Percentiles rank a stretch among this genome's conserved stretches.
Conservation (phyloP, 257 asterid species). For the Ajuga chamaepitys region DNA sequence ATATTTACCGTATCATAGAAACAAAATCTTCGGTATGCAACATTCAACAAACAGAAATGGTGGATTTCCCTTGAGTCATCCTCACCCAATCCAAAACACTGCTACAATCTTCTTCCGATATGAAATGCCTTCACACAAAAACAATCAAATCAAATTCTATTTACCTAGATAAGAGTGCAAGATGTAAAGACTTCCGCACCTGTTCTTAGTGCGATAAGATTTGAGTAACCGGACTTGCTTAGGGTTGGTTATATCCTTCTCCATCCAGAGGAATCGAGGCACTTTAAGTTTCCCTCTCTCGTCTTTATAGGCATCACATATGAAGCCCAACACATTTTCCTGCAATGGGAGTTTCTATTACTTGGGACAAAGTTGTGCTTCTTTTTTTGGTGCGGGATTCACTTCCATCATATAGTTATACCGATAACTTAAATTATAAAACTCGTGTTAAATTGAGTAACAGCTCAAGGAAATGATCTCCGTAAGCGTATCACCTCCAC, state of each 20-base stretch:
- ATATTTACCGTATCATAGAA: too few relatives aligned
- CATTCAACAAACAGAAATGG: slow-evolving; percentile 15
- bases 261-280: slow-evolving; percentile 70
- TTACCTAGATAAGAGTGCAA: too few relatives aligned
- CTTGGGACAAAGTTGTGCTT: background rate
- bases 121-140: slow-evolving; percentile 53
- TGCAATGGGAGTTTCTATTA: slow-evolving; percentile 18
- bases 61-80: slow-evolving; percentile 31
- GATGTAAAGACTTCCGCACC: slow-evolving; percentile 48
- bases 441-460: background rate
- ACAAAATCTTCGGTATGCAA: too few relatives aligned
- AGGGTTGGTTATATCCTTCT: slow-evolving; percentile 45
- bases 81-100: slow-evolving; percentile 70
- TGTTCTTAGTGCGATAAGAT: slow-evolving; percentile 65
- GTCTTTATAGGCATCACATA: slow-evolving; percentile 53
- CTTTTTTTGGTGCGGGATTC: too few relatives aligned
- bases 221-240: slow-evolving; percentile 47
- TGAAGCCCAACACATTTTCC: slow-evolving; percentile 71
- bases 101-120: slow-evolving; percentile 47
- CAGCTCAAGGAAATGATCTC: background rate
- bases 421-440: background rate
- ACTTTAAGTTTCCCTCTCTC: slow-evolving; percentile 40
- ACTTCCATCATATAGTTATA: background rate
- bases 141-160: background rate
- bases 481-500: background rate